Base-by-base conservation (phyloP, 352 stramenopile genomes). In the Phytopythium boreale region DNA sequence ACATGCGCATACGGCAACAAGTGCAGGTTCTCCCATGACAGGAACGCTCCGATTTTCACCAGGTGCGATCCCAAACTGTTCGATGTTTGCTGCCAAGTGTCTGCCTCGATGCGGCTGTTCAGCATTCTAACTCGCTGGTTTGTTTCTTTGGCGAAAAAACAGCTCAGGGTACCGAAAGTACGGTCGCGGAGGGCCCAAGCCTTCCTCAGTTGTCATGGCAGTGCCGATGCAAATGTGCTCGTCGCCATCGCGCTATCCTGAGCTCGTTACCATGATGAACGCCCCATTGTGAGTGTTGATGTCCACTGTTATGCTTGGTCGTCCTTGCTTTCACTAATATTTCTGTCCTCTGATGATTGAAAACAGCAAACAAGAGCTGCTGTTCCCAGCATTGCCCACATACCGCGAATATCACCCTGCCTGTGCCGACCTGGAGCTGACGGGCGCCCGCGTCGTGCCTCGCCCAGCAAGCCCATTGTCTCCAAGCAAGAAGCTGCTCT, bases 21-120 rank as follows among this genome's bases (percentile, higher is more conserved):
- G 17, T 93, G 85, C 60, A 82, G 66, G 47, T 93, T 78, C 50
- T 86, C 76, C 0, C 85, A 93, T 52, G 74, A 87, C 7, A 22
- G 65, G 4, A 56, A 61, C 15, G 53, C 53, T 4, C 31, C 53
- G 31, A 46, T 59, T 2, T 59, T 47, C 36, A 9, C 34, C 9
- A 59, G 36, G 53, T 59, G n/a, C 36, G 19, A n/a, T 20, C 11
- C 4, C 46, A 27, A 24, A 24, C 41, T 17, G 41, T 47, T 6
- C 10, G 20, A 7, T 14, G n/a, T 27, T 27, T 17, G 44, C 4
- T 17, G 20, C 31, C 31, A 8, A 36, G 31, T 8, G 8, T 3
- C 31, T 36, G 31, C n/a, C 31, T 3, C 31, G 31, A 36, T 36
- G 31, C 31, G 31, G 31, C 8, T 36, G 20, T 20, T 15, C 39